phyloP scores from a whole-genome alignment of 2,329 filamentous ascomycete genomes.

The Fusarium staphyleae region DNA sequence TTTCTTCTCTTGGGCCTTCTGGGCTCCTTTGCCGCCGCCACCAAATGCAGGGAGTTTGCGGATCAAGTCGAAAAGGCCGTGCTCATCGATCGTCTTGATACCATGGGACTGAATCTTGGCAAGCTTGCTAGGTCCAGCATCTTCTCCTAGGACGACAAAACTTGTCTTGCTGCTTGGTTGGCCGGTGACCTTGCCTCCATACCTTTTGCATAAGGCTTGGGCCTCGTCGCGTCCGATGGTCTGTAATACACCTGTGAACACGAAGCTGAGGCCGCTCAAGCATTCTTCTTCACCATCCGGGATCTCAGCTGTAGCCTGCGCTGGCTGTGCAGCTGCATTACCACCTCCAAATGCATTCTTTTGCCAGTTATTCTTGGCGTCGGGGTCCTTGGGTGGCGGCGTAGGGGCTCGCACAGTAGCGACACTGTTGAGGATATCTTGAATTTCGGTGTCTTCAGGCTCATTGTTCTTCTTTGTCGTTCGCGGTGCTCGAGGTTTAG shows the following conservation, averaged over 20 bases:
- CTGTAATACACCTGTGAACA: constrained; percentile 90
- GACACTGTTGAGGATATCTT: constrained; percentile 88
- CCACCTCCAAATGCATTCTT: constrained; percentile 64
- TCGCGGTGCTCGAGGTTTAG: constrained; percentile 65
- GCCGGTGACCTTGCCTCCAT: constrained; percentile 88
- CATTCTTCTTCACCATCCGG: constrained; percentile 89
- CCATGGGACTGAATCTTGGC: constrained; percentile 80
- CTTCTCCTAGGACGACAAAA: constrained; percentile 88
- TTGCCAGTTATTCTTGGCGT: constrained; percentile 82
- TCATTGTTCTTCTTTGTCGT: constrained; percentile 68
- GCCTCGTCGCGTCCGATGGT: constrained; percentile 85
- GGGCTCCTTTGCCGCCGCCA: constrained; percentile 85
- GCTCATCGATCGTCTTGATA: constrained; percentile 92
- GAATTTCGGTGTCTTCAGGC: constrained; percentile 72
- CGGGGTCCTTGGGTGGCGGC: constrained; percentile 75
- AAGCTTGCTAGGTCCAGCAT: constrained; percentile 93
- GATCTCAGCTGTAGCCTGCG: constrained; percentile 71
- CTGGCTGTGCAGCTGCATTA: constrained; percentile 67
- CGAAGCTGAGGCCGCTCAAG: constrained; percentile 86
- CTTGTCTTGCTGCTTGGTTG: constrained; percentile 92
- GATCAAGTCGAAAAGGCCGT: constrained; percentile 89
- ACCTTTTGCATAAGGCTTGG: constrained; percentile 85
- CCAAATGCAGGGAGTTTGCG: constrained; percentile 81
- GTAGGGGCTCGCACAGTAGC: constrained; percentile 83
- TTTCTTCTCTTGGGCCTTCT: constrained; percentile 84